A percentile compares a stretch with the other conserved stretches of the same genome.
Evolutionary conservation across 2,329 filamentous ascomycete species (phyloP).

Genomic region (Dactylellina parvicollis): DNA sequence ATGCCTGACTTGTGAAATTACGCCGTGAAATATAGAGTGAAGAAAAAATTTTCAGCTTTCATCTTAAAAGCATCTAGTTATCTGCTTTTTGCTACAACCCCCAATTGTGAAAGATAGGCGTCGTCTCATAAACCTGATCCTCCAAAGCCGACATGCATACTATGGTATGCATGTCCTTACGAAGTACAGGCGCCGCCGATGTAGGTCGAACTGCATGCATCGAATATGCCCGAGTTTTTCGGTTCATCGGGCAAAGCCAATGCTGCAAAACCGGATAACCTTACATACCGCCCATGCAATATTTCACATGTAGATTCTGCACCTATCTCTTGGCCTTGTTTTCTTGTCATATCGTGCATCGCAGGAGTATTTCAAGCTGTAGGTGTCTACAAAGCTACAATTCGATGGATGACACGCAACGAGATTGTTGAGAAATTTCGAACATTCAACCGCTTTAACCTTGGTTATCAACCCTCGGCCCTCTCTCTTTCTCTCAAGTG

Average conservation of each 20-base stretch:
- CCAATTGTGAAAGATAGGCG: too few species aligned
- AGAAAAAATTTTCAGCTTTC: conserved; percentile 25
- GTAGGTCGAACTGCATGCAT: not conserved
- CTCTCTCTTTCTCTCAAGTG: not conserved
- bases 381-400: too few species aligned
- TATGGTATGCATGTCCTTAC: too few species aligned
- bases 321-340: not conserved
- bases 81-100: not conserved
- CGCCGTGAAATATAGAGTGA: conserved; percentile 13
- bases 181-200: conserved; percentile 13
- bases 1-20: conserved; percentile 22
- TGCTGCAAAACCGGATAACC: conserved; percentile 24
- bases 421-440: too few species aligned
- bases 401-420: too few species aligned
- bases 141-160: too few species aligned
- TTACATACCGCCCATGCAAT: conserved; percentile 24
- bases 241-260: conserved; percentile 19
- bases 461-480: conserved; percentile 13
- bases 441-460: conserved; percentile 25
- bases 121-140: too few species aligned
- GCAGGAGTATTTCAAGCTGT: not conserved
- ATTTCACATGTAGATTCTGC: conserved; percentile 29
- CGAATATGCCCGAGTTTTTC: conserved; percentile 23
- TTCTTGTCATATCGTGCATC: not conserved
- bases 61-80: not conserved